Conservation (phyloP, 139 green algal species). For the Yamagishiella unicocca region DNA sequence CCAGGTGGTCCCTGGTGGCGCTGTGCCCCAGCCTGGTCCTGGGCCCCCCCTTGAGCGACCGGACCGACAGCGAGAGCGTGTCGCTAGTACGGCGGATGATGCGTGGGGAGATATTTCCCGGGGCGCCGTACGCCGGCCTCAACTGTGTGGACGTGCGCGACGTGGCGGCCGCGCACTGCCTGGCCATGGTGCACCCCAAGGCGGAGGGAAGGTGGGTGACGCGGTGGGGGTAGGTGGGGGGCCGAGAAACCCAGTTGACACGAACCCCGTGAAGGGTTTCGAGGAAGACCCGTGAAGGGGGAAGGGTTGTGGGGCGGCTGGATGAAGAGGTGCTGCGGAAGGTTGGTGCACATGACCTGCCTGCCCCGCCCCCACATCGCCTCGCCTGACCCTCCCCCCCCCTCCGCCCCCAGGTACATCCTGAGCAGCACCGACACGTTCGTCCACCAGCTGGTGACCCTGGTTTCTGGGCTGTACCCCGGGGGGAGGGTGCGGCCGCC, state of each 20-base stretch:
- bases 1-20: conserved; percentile 57
- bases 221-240: neutral
- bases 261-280: too few relatives aligned
- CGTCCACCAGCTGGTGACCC: neutral
- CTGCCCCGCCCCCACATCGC: neutral
- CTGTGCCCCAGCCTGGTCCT: conserved; percentile 60
- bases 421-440: neutral
- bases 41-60: conserved; percentile 48
- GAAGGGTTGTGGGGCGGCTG: neutral
- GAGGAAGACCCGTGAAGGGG: neutral
- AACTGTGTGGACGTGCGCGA: conserved; percentile 67
- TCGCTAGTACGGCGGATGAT: conserved; percentile 43
- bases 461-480: neutral
- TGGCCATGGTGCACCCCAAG: conserved; percentile 47
- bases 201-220: conserved; percentile 42
- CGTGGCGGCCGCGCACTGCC: conserved; percentile 68
- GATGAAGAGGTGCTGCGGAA: neutral
- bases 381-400: neutral
- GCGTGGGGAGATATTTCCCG: conserved; percentile 48
- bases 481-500: neutral
- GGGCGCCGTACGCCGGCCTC: conserved; percentile 35
- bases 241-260: neutral
- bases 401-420: neutral
- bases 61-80: conserved; percentile 39
- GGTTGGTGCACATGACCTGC: neutral